Conservation (phyloP, 352 stramenopile species). For the Phytophthora nicotianae region DNA sequence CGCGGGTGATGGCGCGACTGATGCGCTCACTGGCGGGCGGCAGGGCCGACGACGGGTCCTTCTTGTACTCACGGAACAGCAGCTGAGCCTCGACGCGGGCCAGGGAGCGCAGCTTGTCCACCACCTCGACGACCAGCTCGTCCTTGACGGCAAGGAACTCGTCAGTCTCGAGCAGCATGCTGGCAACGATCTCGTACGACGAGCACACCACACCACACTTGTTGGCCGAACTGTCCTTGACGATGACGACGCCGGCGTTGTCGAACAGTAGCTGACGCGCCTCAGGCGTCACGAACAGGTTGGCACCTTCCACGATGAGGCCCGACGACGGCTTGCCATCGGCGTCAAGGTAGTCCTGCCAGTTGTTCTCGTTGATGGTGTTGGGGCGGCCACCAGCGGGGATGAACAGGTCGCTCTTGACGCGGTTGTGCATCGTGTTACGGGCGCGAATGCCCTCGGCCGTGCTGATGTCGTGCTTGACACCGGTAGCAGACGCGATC, state of each 20-base stretch:
- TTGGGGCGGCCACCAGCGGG: slow-evolving; percentile 80
- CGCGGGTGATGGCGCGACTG: slow-evolving; percentile 95
- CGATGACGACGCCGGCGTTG: slow-evolving; percentile 96
- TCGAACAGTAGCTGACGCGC: slow-evolving; percentile 93
- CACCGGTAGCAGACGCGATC: slow-evolving; percentile 44
- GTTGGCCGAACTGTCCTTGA: slow-evolving; percentile 97
- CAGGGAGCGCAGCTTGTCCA: slow-evolving; percentile 93
- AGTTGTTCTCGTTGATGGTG: slow-evolving; percentile 91
- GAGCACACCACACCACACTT: slow-evolving; percentile 90
- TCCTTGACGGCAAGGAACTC: slow-evolving; percentile 97
- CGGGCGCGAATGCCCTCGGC: slow-evolving; percentile 88
- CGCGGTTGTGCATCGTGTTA: slow-evolving; percentile 98
- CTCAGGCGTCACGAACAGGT: slow-evolving; percentile 87
- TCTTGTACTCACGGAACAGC: slow-evolving; percentile 97
- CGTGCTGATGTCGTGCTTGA: slow-evolving; percentile 88
- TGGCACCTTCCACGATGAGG: slow-evolving; percentile 87
- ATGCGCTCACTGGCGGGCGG: slow-evolving; percentile 95
- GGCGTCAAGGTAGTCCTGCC: slow-evolving; percentile 67
- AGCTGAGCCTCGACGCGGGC: slow-evolving; percentile 96
- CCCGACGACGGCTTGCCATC: slow-evolving; percentile 80
- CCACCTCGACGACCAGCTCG: slow-evolving; percentile 92
- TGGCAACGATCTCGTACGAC: slow-evolving; percentile 89
- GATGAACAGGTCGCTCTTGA: slow-evolving; percentile 89
- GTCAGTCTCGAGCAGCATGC: slow-evolving; percentile 96
- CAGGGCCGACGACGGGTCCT: slow-evolving; percentile 80